Conservation (phyloP, 305 asterid species). For the Rubia peregrina region DNA sequence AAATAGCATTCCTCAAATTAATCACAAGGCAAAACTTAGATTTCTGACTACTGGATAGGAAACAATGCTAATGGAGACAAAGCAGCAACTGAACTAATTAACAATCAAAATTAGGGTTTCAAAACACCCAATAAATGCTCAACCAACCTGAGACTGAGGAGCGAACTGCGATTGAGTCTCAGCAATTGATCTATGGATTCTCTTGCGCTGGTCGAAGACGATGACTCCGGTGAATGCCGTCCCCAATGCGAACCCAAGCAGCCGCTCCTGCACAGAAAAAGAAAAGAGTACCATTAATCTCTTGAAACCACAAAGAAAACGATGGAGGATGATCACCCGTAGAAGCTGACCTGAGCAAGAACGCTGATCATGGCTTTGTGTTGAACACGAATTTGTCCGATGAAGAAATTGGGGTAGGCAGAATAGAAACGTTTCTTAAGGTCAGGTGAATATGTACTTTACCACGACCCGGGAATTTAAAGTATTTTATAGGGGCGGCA, state of each 20-base stretch:
- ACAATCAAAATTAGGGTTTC: constrained; percentile 20
- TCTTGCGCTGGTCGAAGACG: constrained; percentile 33
- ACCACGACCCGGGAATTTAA: not conserved
- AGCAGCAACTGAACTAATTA: not conserved
- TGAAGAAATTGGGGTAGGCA: not conserved
- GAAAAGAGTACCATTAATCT: constrained; percentile 1
- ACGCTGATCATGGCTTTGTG: constrained; percentile 44
- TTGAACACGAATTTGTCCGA: not conserved
- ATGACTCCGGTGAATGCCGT: constrained; percentile 27
- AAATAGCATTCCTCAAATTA: not conserved
- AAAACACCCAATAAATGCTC: not conserved
- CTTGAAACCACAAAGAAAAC: not conserved
- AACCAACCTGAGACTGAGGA: constrained; percentile 27
- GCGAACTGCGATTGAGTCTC: constrained; percentile 33
- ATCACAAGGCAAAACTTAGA: not conserved
- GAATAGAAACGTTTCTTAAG: not conserved
- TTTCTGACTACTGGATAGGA: not conserved
- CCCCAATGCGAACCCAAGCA: constrained; percentile 61
- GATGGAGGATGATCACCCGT: not conserved
- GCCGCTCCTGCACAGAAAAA: constrained; percentile 48
- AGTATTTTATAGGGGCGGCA: no score
- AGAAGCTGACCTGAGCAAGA: constrained; percentile 40
- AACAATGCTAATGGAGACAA: not conserved
- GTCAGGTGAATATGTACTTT: not conserved
- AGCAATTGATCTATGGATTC: constrained; percentile 39